Base-by-base conservation (phyloP, 352 stramenopile species). In the Peronospora belbahrii region DNA sequence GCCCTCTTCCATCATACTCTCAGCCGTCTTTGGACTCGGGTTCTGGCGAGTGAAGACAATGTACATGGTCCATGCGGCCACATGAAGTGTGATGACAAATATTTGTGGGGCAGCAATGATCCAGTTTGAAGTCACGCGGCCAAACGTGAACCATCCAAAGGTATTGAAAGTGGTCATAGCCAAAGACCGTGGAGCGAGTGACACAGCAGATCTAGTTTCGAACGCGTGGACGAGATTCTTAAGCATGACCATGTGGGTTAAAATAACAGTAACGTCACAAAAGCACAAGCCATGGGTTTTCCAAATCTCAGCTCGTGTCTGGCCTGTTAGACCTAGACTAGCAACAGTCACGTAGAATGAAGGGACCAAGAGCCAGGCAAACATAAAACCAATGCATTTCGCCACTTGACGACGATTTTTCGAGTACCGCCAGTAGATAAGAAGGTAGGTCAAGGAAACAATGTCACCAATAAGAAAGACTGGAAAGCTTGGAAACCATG, bases 81-180 rank as follows among this genome's bases (percentile, higher is more conserved):
- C 32, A 42, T 72, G 49, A 4, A 76, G 44, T 19, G 56, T 34
- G 30, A 73, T 62, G 47, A 69, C 67, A 27, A 78, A 61, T 8
- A 57, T 52, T 51, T 78, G 73, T 0, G 71, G 65, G 5, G 48
- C 58, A 15, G 70, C 64, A 33, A 83, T 74, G 56, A 84, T 63
- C 69, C 63, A 79, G 43, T 78, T 67, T 17, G 46, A 51, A n/a
- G 59, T 68, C 36, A 84, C 44, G 4, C 35, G 36, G n/a, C 52
- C 61, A 48, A 78, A 81, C 10, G 60, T 62, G 39, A 79, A 59
- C 72, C 72, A 84, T 15, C 64, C 56, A 7, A 62, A 24, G 34
- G 76, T 82, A 51, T 78, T 84, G 42, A 72, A 56, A 8, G 59
- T 71, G 19, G 61, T 64, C 0, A 65, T 60, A n/a, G 52, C 42